Percentiles rank a stretch among this genome's conserved stretches.
phyloP scores from a whole-genome alignment of 768 basidiomycete genomes.

The Porpolomopsis calyptriformis region DNA sequence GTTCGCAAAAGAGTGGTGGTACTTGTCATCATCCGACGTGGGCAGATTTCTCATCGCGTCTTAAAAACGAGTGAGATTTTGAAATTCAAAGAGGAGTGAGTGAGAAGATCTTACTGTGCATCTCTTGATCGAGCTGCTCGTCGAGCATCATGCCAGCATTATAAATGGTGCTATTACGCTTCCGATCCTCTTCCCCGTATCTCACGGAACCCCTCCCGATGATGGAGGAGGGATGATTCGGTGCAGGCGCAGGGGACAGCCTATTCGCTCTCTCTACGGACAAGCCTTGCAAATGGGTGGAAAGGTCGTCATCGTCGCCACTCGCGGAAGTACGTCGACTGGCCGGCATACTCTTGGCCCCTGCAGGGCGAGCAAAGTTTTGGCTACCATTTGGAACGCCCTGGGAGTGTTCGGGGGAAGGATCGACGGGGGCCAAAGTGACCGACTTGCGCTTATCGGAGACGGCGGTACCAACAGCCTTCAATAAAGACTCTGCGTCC shows the following conservation, averaged over 20 bases:
- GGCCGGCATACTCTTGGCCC: conserved; percentile 88
- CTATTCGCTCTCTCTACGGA: conserved; percentile 50
- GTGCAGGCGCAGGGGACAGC: conserved; percentile 45
- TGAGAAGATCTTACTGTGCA: conserved; percentile 58
- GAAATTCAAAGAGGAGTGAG: background rate
- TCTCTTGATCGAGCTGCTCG: conserved; percentile 87
- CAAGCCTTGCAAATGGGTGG: conserved; percentile 63
- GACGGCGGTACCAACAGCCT: conserved; percentile 53
- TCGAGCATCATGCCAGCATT: conserved; percentile 88
- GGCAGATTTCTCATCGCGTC: conserved; percentile 84
- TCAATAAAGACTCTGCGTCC: conserved; percentile 54
- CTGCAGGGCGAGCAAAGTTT: conserved; percentile 51
- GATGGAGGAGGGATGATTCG: conserved; percentile 42
- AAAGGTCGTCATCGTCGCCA: conserved; percentile 75
- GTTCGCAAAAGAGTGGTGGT: conserved; percentile 45
- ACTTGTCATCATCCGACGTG: conserved; percentile 87
- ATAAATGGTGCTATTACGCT: conserved; percentile 50
- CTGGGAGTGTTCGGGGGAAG: conserved; percentile 55
- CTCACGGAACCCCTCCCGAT: conserved; percentile 41
- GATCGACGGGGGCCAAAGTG: conserved; percentile 69
- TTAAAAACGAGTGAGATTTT: conserved; percentile 21
- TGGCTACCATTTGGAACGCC: conserved; percentile 35
- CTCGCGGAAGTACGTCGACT: conserved; percentile 85
- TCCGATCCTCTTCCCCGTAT: conserved; percentile 49
- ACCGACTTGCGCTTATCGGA: conserved; percentile 81